Evolutionary conservation across 805 yeast species (phyloP).

Genomic region (Yamadazyma laniorum): DNA sequence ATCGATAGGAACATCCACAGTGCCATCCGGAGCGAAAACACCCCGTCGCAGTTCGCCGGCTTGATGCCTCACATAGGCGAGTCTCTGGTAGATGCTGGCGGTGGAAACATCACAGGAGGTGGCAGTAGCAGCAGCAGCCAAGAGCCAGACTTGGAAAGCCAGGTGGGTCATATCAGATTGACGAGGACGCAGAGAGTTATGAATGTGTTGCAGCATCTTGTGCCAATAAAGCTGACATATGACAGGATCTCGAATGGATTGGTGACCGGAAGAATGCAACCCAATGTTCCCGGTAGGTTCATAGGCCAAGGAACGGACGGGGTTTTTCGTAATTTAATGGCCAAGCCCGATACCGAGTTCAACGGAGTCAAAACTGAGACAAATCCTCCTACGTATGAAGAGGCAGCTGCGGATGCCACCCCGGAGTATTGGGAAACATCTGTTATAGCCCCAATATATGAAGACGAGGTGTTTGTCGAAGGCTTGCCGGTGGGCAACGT

Average conservation of each 20-base stretch:
- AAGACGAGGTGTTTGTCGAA: conserved; percentile 89
- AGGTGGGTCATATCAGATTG: conserved; percentile 18
- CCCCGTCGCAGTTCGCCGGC: not conserved
- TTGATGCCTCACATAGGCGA: no score
- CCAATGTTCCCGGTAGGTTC: conserved; percentile 43
- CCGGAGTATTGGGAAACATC: conserved; percentile 98
- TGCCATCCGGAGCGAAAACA: conserved; percentile 12
- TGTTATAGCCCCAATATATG: conserved; percentile 71
- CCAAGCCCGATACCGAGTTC: conserved; percentile 70
- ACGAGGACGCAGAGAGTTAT: conserved; percentile 30
- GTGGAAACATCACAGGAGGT: not conserved
- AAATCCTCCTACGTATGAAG: conserved; percentile 86
- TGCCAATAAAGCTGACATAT: conserved; percentile 43
- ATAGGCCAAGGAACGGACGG: conserved; percentile 68
- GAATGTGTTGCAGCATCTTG: conserved; percentile 30
- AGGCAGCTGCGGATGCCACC: conserved; percentile 88
- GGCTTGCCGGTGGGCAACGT: conserved; percentile 94
- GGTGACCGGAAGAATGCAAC: conserved; percentile 42
- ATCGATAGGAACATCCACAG: conserved; percentile 19
- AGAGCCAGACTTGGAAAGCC: conserved; percentile 29
- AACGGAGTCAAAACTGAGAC: conserved; percentile 41
- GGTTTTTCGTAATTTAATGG: conserved; percentile 86
- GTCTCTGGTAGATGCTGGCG: not conserved
- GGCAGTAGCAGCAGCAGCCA: not conserved
- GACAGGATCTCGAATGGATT: conserved; percentile 42